These are phyloP conservation scores for Tuber microsphaerosporum DNA, from an alignment of 495 filamentous ascomycete species.

Conservation along the genomic window DNA sequence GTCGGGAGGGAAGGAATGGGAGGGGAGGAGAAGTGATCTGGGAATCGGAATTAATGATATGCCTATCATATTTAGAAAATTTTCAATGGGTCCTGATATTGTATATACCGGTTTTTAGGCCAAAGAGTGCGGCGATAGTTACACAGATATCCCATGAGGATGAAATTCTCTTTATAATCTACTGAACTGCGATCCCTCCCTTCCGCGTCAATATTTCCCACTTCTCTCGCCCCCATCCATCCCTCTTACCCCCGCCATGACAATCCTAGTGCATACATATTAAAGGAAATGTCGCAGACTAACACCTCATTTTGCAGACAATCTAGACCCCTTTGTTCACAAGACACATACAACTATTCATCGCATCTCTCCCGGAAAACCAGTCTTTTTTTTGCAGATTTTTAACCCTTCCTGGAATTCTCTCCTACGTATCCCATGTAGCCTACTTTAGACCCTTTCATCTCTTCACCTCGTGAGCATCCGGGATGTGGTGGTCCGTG, in stretches of 20 bases:
- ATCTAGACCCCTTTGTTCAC: slow-evolving; percentile 4
- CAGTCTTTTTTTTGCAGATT: neutral
- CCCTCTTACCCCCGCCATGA: neutral
- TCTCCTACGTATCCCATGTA: neutral
- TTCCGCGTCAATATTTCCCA: neutral
- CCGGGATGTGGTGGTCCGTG: neutral
- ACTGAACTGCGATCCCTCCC: neutral
- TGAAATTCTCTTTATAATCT: neutral
- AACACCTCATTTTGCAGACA: slow-evolving; percentile 2
- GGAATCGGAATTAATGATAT: neutral
- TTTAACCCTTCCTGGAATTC: slow-evolving; percentile 4
- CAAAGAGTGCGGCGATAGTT: neutral
- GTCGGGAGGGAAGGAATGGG: neutral
- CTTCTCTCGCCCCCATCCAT: neutral
- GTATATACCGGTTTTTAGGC: neutral
- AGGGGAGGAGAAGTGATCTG: neutral
- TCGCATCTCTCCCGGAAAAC: neutral
- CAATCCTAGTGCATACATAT: neutral
- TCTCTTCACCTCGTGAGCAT: neutral
- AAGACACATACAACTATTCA: neutral
- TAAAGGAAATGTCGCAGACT: neutral
- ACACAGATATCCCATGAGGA: neutral
- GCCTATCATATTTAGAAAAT: neutral
- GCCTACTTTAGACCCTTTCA: neutral
- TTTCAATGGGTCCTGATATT: neutral